A percentile compares a stretch with the other conserved stretches of the same genome.
phyloP scores from a whole-genome alignment of 2,329 filamentous ascomycete genomes.

The Aspergillus ustus region DNA sequence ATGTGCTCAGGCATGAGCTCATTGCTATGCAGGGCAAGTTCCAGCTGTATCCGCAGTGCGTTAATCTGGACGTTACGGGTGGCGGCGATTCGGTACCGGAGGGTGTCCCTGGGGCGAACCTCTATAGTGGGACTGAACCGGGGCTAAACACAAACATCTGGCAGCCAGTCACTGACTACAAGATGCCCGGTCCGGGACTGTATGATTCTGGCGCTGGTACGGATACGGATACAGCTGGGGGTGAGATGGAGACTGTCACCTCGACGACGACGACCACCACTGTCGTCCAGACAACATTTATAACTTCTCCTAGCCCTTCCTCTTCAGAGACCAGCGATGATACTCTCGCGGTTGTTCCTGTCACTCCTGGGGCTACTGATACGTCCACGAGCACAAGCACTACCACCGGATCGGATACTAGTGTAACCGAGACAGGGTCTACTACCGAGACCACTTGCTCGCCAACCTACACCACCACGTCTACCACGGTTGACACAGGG shows the following conservation, averaged over 20 bases:
- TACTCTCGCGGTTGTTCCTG: background rate
- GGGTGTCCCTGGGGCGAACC: background rate
- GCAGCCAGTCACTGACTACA: background rate
- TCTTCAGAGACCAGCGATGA: background rate
- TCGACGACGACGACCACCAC: no score
- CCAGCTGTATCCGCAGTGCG: background rate
- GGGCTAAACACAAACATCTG: background rate
- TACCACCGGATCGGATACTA: background rate
- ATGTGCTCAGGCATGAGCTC: background rate
- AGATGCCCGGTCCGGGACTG: background rate
- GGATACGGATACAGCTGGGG: background rate
- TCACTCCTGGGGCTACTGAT: background rate
- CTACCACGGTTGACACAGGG: background rate
- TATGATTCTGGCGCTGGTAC: background rate
- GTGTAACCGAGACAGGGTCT: background rate
- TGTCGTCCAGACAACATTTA: background rate
- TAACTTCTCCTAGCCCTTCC: background rate
- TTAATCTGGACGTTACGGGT: background rate
- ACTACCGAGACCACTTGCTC: background rate
- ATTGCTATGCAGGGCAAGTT: background rate
- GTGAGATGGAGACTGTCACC: background rate
- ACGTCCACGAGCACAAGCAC: no score
- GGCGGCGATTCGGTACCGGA: background rate
- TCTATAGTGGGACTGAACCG: background rate
- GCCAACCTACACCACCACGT: background rate